phyloP scores from a whole-genome alignment of 108 stramenopile genomes.

The Cylindrotheca fusiformis region DNA sequence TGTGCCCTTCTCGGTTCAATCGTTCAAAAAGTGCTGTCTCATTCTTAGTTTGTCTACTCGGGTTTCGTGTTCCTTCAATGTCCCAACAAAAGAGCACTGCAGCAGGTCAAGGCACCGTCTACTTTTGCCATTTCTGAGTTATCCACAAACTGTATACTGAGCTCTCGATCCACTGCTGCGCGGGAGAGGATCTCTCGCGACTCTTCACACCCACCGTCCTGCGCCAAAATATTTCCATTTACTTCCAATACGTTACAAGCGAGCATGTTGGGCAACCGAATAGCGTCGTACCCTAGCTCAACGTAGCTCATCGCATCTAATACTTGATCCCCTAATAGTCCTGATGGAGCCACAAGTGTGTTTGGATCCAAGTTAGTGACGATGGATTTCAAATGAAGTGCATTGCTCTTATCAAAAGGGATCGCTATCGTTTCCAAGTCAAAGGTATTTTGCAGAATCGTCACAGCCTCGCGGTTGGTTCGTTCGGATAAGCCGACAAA shows the following conservation, averaged over 20 bases:
- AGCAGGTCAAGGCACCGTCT: constrained; percentile 74
- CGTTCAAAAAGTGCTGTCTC: too few species aligned
- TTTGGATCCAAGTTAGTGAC: constrained; percentile 58
- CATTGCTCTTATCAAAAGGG: constrained; percentile 20
- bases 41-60: too few species aligned
- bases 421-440: constrained; percentile 32
- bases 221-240: constrained; percentile 59
- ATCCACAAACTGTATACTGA: constrained; percentile 44
- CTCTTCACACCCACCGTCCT: constrained; percentile 35
- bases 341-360: constrained; percentile 52
- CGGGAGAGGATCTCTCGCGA: constrained; percentile 37
- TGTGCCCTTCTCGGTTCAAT: too few species aligned
- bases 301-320: constrained; percentile 34
- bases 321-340: constrained; percentile 29
- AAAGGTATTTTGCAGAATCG: constrained; percentile 39
- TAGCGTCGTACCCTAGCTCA: constrained; percentile 33
- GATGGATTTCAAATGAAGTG: constrained; percentile 70
- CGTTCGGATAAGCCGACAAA: constrained; percentile 63
- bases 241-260: constrained; percentile 67
- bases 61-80: neutral
- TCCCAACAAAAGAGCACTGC: constrained; percentile 29
- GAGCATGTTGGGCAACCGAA: constrained; percentile 51
- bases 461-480: constrained; percentile 49
- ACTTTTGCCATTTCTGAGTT: constrained; percentile 63
- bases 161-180: constrained; percentile 37